phyloP scores from a whole-genome alignment of 306 rosid genomes.

The Astragalus membranaceus region DNA sequence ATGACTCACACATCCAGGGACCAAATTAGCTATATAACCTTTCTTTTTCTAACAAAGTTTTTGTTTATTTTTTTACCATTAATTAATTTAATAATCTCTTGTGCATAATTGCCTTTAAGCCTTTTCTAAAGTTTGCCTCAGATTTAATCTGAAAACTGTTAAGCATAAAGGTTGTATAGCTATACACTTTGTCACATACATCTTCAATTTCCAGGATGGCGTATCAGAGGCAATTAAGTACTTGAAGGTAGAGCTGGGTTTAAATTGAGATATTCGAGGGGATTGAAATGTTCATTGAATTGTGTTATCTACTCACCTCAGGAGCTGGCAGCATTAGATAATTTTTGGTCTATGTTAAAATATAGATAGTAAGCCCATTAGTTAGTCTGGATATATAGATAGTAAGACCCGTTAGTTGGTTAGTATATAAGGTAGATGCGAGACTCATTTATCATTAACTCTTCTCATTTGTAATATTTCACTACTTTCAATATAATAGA shows the following conservation, averaged over 20 bases:
- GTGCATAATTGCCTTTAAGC: background rate
- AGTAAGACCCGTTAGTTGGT: too few relatives aligned
- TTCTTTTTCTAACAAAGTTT: background rate
- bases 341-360: too few relatives aligned
- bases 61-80: background rate
- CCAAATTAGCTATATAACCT: background rate
- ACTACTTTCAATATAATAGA: too few relatives aligned
- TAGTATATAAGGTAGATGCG: too few relatives aligned
- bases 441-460: too few relatives aligned
- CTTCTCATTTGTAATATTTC: too few relatives aligned
- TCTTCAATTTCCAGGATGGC: slow-evolving; percentile 54
- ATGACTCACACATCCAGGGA: too few relatives aligned
- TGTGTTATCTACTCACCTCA: background rate
- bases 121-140: background rate
- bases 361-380: too few relatives aligned
- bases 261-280: slow-evolving; percentile 17
- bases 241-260: slow-evolving; percentile 49
- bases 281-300: background rate
- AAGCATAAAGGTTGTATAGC: background rate
- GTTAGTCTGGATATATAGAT: too few relatives aligned
- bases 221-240: slow-evolving; percentile 54
- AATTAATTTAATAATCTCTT: background rate
- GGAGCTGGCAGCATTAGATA: background rate
- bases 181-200: background rate
- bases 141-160: background rate